Evolutionary conservation across 306 rosid species (phyloP), one percentile per base, ranked within the genome.

Genomic region (Canavalia ensiformis): DNA sequence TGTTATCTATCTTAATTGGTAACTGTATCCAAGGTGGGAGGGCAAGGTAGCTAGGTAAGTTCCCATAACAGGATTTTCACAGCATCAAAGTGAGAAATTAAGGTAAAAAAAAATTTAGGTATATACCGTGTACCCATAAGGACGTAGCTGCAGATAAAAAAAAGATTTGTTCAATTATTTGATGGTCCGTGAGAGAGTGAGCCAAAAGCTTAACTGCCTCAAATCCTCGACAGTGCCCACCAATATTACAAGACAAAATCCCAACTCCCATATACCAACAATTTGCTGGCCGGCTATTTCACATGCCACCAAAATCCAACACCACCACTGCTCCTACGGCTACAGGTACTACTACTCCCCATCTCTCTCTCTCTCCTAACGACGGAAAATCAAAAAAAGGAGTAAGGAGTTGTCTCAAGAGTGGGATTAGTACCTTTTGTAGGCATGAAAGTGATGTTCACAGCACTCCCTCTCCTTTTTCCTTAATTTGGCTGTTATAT

Each of bases 301-400:
- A 84, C 85, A 79, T 84, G 85, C 85, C 75, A 74, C 86, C 90
- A 87, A 81, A 82, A 81, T 77, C 80, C 75, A 77, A 85, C 76
- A 56, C 69, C 42, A 62, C 34, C 46, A 60, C 6, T 57, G 55
- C 81, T 82, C 77, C 52, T 46, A 69, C 31, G 49, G 66, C 75
- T 59, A 65, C 68, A 46, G 49, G 31, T 73, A 50, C 78, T 34
- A 25, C 1, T 34, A 18, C 59, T 54, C 84, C 41, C 63, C 77
- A 37, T 55, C 29, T 63, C 3, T 5, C 56, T 65, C 71, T 75
- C 75, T 75, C n/a, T 52, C 65, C 59, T 35, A 42, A 78, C 50
- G 3, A 54, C 54, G 70, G 8, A 47, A 66, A 74, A 25, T 66
- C 81, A 65, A 76, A 72, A 64, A 3, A 69, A 5, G 47, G 8